These are phyloP conservation scores for Crithidia fasciculata DNA, from an alignment of 208 protist genomes.

Conservation along the genomic window DNA sequence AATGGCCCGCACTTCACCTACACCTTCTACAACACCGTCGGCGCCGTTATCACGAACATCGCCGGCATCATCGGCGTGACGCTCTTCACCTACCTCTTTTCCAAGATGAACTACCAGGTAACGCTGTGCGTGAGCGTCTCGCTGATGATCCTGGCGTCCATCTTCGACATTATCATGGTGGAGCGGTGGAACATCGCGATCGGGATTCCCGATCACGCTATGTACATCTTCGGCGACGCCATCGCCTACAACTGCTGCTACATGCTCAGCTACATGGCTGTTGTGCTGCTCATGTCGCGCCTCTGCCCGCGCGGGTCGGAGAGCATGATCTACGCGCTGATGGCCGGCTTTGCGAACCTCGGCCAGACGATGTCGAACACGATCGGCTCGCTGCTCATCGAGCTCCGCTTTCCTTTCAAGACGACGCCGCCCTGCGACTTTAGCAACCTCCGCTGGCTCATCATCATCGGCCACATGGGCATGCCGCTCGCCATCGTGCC, in stretches of 20 bases:
- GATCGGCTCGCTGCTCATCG: constrained; percentile 60
- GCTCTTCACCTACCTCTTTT: constrained; percentile 62
- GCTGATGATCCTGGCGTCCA: constrained; percentile 39
- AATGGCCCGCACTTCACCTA: constrained; percentile 57
- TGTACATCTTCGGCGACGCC: constrained; percentile 76
- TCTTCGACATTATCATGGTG: constrained; percentile 78
- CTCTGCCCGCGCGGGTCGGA: constrained; percentile 81
- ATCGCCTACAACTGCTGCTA: constrained; percentile 65
- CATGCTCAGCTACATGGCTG: constrained; percentile 78
- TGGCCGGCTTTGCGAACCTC: constrained; percentile 82
- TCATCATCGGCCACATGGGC: constrained; percentile 61
- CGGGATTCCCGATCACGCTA: constrained; percentile 56
- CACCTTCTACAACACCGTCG: constrained; percentile 60
- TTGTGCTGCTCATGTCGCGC: constrained; percentile 74
- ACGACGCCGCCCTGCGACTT: constrained; percentile 59
- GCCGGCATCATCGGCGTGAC: constrained; percentile 53
- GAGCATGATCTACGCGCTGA: constrained; percentile 73
- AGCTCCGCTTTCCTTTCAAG: constrained; percentile 38
- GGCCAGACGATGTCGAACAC: constrained; percentile 46
- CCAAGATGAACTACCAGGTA: constrained; percentile 51
- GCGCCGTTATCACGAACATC: constrained; percentile 45
- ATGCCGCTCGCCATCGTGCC: constrained; percentile 60
- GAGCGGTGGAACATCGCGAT: constrained; percentile 68
- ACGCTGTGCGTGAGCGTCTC: constrained; percentile 53
- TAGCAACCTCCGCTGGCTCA: constrained; percentile 57